Evolutionary conservation across 2,329 filamentous ascomycete genomes (phyloP).

Genomic region (Ceratocystis albifundus): DNA sequence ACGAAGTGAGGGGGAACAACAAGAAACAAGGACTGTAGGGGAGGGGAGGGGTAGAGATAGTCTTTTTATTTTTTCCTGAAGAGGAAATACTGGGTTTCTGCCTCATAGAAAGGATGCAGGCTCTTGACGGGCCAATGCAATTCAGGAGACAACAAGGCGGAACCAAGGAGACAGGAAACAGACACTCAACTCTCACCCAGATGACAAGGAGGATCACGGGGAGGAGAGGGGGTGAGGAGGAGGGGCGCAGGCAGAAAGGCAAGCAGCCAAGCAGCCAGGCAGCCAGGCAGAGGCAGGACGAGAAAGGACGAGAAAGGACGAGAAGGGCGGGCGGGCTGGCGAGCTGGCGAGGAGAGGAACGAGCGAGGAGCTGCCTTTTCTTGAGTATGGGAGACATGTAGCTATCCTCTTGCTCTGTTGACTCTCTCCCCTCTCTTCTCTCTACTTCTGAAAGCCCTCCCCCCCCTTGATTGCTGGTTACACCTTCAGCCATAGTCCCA

Average conservation of each 20-base stretch:
- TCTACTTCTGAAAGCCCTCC: neutral
- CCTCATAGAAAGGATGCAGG: constrained; percentile 8
- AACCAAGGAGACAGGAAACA: neutral
- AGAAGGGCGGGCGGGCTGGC: too few species aligned
- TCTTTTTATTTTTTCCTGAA: neutral
- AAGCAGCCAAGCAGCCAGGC: too few species aligned
- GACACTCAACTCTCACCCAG: neutral
- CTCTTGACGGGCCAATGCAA: neutral
- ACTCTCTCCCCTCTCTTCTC: neutral
- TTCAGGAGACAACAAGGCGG: constrained; percentile 4
- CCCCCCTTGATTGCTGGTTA: neutral
- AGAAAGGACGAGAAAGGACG: too few species aligned
- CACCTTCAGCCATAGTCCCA: neutral
- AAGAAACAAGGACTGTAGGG: neutral
- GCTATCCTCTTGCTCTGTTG: too few species aligned
- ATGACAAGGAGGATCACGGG: neutral
- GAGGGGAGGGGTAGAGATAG: neutral
- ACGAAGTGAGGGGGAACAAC: neutral
- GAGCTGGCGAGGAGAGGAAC: too few species aligned
- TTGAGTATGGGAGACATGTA: too few species aligned
- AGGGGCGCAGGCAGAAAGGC: neutral
- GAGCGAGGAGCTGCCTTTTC: too few species aligned
- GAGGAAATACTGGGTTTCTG: neutral
- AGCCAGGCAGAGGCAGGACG: too few species aligned
- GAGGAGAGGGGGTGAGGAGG: neutral